Percentiles rank a stretch among this genome's conserved stretches.
These are phyloP conservation scores for Beauveria sp. DNA, from an alignment of 2,329 filamentous ascomycete genomes.

Conservation along the genomic window DNA sequence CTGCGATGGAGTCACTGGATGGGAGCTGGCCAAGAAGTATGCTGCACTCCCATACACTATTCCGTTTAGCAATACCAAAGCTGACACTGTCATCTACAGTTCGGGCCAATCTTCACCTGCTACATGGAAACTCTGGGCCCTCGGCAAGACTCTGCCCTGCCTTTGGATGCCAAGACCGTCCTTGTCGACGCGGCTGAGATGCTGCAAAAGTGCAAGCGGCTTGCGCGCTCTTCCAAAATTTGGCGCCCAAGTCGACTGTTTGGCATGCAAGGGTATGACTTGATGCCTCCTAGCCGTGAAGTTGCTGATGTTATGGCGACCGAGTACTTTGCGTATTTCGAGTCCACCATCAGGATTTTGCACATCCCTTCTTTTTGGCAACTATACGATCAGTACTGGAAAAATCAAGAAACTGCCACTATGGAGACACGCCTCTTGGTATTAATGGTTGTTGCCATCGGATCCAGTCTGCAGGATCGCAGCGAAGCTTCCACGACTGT, in stretches of 20 bases:
- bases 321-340: constrained; percentile 41
- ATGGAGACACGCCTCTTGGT: constrained; percentile 25
- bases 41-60: not conserved
- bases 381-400: constrained; percentile 42
- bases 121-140: constrained; percentile 19
- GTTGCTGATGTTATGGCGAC: constrained; percentile 31
- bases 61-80: not conserved
- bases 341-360: constrained; percentile 42
- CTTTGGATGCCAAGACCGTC: constrained; percentile 18
- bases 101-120: constrained; percentile 21
- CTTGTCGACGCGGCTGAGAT: constrained; percentile 21
- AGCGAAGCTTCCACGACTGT: not conserved
- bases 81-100: constrained; percentile 14
- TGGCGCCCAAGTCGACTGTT: constrained; percentile 26
- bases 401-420: constrained; percentile 19
- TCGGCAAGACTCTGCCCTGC: constrained; percentile 13
- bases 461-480: constrained; percentile 21
- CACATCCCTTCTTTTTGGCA: constrained; percentile 44
- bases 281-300: constrained; percentile 22
- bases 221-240: constrained; percentile 24
- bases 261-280: constrained; percentile 14
- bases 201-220: constrained; percentile 25
- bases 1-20: constrained; percentile 26
- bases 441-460: constrained; percentile 33
- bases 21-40: constrained; percentile 24